Percentiles rank a stretch among this genome's conserved stretches.
Conservation (phyloP, 2,329 filamentous ascomycete genomes). For the Microdochium trichocladiopsis region DNA sequence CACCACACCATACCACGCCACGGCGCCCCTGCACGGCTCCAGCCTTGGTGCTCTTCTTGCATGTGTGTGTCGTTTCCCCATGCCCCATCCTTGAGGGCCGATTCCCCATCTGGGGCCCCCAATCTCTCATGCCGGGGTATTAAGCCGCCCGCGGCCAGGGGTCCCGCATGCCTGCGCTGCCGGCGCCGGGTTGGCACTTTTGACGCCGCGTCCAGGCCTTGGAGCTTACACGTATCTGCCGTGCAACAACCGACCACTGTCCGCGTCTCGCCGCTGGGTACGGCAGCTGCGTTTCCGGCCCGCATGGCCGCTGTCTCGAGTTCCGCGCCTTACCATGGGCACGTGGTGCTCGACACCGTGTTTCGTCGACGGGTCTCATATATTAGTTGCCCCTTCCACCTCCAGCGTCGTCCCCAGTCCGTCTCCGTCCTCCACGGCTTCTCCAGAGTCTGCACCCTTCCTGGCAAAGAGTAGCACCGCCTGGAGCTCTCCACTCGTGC, state of each 20-base stretch:
- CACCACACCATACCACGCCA: too few species aligned
- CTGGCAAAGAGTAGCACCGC: background rate
- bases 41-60: too few species aligned
- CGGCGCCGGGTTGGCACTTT: too few species aligned
- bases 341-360: background rate
- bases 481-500: constrained; percentile 26
- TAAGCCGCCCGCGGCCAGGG: background rate
- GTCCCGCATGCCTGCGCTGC: background rate
- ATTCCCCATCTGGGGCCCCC: background rate
- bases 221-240: background rate
- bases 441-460: background rate
- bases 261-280: background rate
- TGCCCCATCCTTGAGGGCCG: background rate
- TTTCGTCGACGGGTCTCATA: background rate
- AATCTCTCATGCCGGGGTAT: background rate
- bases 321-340: background rate
- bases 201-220: too few species aligned
- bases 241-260: background rate
- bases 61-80: too few species aligned
- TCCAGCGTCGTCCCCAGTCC: background rate
- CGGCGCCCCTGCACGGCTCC: too few species aligned
- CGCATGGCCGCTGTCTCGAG: background rate
- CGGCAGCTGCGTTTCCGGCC: background rate
- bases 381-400: background rate
- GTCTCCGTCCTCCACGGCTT: background rate